phyloP scores from a whole-genome alignment of 164 flowering plant genomes.

The Aristolochia californica region DNA sequence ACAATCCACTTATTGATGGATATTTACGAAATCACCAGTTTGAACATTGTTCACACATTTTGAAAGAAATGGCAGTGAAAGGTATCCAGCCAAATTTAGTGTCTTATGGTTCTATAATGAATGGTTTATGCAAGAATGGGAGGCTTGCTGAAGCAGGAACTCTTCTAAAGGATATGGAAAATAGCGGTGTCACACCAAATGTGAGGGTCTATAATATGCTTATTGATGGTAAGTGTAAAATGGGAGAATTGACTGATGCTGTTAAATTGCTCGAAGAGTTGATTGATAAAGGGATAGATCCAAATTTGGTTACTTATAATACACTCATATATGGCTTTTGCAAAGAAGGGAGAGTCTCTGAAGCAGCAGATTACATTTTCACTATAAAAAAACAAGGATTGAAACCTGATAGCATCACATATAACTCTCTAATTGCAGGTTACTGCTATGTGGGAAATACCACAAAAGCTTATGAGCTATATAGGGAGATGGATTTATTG shows the following conservation, averaged over 20 bases:
- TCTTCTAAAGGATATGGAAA: conserved; percentile 35
- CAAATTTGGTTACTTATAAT: conserved; percentile 65
- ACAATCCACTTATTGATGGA: conserved; percentile 53
- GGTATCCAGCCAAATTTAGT: conserved; percentile 52
- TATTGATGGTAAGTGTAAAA: conserved; percentile 41
- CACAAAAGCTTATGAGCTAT: conserved; percentile 36
- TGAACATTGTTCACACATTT: conserved; percentile 49
- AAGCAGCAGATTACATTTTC: conserved; percentile 48
- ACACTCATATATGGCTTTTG: conserved; percentile 52
- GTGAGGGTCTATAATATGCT: conserved; percentile 57
- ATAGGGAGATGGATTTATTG: conserved; percentile 34
- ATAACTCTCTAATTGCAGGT: conserved; percentile 59
- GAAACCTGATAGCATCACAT: conserved; percentile 61
- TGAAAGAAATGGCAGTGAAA: conserved; percentile 48
- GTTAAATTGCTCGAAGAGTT: conserved; percentile 36
- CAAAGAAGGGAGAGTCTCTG: conserved; percentile 30
- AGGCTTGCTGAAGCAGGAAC: conserved; percentile 54
- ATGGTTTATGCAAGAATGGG: conserved; percentile 49
- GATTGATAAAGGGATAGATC: conserved; percentile 24
- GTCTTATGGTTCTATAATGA: conserved; percentile 56
- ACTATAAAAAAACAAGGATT: conserved; percentile 31
- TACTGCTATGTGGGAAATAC: conserved; percentile 29
- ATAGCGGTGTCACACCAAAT: conserved; percentile 36
- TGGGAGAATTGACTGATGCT: conserved; percentile 42
- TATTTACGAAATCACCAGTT: conserved; percentile 37